Conservation (phyloP, 2,329 filamentous ascomycete genomes). For the Trichophyton benhamiae region DNA sequence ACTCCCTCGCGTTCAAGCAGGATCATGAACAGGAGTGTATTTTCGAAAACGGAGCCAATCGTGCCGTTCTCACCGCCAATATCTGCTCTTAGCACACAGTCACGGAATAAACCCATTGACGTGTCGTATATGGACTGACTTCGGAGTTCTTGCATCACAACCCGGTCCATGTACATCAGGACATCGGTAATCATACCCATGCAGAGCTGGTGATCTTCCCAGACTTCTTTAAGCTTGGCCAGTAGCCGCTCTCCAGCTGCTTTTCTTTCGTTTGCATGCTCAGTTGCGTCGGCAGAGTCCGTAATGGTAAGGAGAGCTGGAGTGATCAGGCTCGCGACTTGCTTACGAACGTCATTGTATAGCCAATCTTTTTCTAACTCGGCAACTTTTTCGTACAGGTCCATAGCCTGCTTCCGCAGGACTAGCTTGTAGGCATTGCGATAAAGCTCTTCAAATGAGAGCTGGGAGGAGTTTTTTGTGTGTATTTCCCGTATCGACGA, state of each 20-base stretch:
- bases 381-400: slow-evolving; percentile 69
- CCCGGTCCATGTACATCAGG: slow-evolving; percentile 92
- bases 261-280: slow-evolving; percentile 61
- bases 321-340: slow-evolving; percentile 59
- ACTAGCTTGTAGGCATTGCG: slow-evolving; percentile 90
- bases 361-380: slow-evolving; percentile 76
- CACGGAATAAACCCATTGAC: slow-evolving; percentile 77
- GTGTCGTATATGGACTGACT: slow-evolving; percentile 69
- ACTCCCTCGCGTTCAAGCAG: slow-evolving; percentile 86
- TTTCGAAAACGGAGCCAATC: slow-evolving; percentile 65
- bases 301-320: slow-evolving; percentile 51
- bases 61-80: slow-evolving; percentile 26
- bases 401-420: slow-evolving; percentile 69
- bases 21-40: slow-evolving; percentile 79
- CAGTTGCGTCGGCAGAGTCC: slow-evolving; percentile 36
- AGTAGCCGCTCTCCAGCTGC: slow-evolving; percentile 75
- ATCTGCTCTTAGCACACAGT: slow-evolving; percentile 60
- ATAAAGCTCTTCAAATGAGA: slow-evolving; percentile 94
- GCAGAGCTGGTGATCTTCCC: slow-evolving; percentile 79
- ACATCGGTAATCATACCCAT: slow-evolving; percentile 98
- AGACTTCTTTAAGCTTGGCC: slow-evolving; percentile 60
- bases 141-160: slow-evolving; percentile 61
- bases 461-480: slow-evolving; percentile 72
- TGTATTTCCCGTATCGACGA: slow-evolving; percentile 78
- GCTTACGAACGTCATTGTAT: slow-evolving; percentile 55